A percentile compares a stretch with the other conserved stretches of the same genome.
Evolutionary conservation across 768 basidiomycete species (phyloP).

Genomic region (Lentinula raphanica): DNA sequence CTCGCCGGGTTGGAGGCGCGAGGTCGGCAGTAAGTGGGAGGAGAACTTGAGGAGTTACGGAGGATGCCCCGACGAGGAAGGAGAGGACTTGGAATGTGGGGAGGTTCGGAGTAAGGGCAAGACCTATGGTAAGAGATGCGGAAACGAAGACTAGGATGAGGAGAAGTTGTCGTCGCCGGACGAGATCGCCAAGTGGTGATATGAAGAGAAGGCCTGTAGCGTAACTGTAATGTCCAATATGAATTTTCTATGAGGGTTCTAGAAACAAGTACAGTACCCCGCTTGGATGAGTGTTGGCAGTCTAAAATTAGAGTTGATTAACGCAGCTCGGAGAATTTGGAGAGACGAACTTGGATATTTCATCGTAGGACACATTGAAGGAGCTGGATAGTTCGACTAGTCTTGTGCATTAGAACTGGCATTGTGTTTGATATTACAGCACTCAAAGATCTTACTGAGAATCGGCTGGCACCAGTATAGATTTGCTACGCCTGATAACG

Average conservation of each 20-base stretch:
- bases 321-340: background rate
- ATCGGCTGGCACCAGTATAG: slow-evolving; percentile 82
- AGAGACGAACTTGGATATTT: slow-evolving; percentile 36
- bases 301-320: background rate
- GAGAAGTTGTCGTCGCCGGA: slow-evolving; percentile 68
- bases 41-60: slow-evolving; percentile 74
- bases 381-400: slow-evolving; percentile 39
- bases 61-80: slow-evolving; percentile 65
- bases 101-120: slow-evolving; percentile 57
- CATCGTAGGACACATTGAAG: slow-evolving; percentile 32
- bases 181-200: slow-evolving; percentile 81
- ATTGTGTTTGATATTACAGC: background rate
- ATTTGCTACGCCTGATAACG: slow-evolving; percentile 52
- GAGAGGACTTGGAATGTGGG: slow-evolving; percentile 60
- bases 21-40: slow-evolving; percentile 58
- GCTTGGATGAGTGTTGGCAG: slow-evolving; percentile 64
- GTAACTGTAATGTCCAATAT: slow-evolving; percentile 21
- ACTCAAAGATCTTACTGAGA: slow-evolving; percentile 41
- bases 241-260: background rate
- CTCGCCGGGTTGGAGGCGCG: slow-evolving; percentile 51
- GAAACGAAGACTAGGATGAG: slow-evolving; percentile 51
- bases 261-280: slow-evolving; percentile 37
- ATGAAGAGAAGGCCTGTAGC: slow-evolving; percentile 69
- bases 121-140: slow-evolving; percentile 60
- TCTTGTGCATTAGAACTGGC: background rate